Evolutionary conservation across 805 yeast genomes (phyloP).

Genomic region (Lipomyces yamanashiensis): DNA sequence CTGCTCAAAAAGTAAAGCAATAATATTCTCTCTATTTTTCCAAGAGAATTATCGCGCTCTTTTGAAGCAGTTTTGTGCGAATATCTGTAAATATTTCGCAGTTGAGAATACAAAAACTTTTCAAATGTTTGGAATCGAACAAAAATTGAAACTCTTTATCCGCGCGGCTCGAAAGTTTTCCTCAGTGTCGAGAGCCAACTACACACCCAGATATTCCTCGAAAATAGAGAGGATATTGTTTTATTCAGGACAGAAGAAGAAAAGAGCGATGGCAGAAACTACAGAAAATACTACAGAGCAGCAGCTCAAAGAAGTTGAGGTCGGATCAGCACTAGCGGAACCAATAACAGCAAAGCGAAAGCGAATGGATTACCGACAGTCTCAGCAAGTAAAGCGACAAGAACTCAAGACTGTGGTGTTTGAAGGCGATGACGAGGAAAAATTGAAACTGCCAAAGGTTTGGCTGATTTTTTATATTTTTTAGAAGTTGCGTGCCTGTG

Average conservation of each 20-base stretch:
- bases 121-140: not conserved
- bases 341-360: constrained; percentile 36
- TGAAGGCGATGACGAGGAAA: constrained; percentile 39
- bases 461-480: not conserved
- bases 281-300: not conserved
- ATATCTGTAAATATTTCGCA: no score
- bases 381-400: constrained; percentile 57
- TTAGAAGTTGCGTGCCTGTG: not conserved
- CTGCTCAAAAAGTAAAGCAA: not conserved
- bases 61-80: no score
- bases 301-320: not conserved
- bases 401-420: constrained; percentile 55
- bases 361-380: constrained; percentile 46
- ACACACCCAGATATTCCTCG: not conserved
- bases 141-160: no score
- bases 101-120: not conserved
- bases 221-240: no score
- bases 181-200: no score
- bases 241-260: not conserved
- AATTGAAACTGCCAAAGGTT: constrained; percentile 31
- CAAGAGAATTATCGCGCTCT: no score
- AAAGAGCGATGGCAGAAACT: not conserved
- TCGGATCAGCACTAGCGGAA: not conserved
- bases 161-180: no score
- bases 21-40: not conserved